Base-by-base conservation (phyloP, 2,329 filamentous ascomycete species). In the Paecilomyces fulvus region DNA sequence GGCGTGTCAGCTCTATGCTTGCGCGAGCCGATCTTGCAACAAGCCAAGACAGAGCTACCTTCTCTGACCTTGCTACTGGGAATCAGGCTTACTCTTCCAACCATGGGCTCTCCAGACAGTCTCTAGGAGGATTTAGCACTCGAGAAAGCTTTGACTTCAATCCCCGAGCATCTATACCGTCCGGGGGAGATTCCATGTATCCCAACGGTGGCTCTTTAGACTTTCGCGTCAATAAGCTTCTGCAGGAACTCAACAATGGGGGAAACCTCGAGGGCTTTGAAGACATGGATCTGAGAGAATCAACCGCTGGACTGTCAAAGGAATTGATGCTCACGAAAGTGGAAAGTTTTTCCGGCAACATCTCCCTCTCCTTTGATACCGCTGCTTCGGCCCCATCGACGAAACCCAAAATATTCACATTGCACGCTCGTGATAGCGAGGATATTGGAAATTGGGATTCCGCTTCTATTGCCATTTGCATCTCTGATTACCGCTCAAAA, bases 1-100 rank as follows among this genome's bases (percentile, higher is more conserved):
- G 94, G 49, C 84, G 94, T 53, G 88, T 97, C 25, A 99, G 94
- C 75, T 97, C 92, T 14, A 82, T 96, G 74, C 79, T 96, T 54
- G 92, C 92, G 14, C 82, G 92, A 65, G 88, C 89, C 30, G 92
- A 96, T 68, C 77, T 96, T 20, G 92, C 90, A 0, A 87, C 89
- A 9, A 94, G 87, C 14, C 89, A 92, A 61, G 91, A 95, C 63
- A 82, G 89, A 64, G 80, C 86, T 1, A 82, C 86, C n/a, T 95
- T 95, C 67, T 82, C 85, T 28, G 91, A 96, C 52, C 82, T 86
- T 58, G 80, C 83, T 14, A 77, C 77, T 55, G 77, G 74, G 63
- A 74, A 64, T 53, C 73, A 74, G 58, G 63, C 66, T 12, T 69
- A 58, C 49, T 57, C 65, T 14, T 58, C 67, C 48, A 64, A 66